Base-by-base conservation (phyloP, 805 yeast species). In the Candida pini region DNA sequence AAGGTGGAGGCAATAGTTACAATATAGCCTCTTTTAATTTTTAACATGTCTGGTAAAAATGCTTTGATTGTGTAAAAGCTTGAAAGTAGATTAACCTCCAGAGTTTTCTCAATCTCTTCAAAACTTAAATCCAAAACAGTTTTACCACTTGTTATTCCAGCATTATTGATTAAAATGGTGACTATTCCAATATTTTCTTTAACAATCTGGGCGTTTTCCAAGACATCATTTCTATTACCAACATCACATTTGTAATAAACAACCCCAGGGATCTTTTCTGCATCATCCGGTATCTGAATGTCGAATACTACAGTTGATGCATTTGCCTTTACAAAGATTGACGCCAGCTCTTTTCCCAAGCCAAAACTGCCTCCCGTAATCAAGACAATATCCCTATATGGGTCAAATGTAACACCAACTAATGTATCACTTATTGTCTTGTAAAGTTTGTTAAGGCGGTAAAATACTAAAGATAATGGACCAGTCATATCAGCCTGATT, bases 361-460 rank as follows among this genome's bases (percentile, higher is more conserved):
- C 97, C 97, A 0, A 76, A 63, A 4, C 73, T 54, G 0, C 97
- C 97, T 0, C 97, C 97, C 0, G 97, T 89, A 15, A 90, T 63
- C 4, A 88, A 58, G 0, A 78, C 81, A 9, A 81, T 64, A 49
- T 85, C 95, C 9, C 64, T 57, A 17, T 51, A 55, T 0, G 74
- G 71, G 25, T 76, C 80, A 40, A 71, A 69, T 9, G 60, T 62
- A 36, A 67, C 70, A 1, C 85, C 85, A 15, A 77, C 53, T 1
- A 74, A 19, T 3, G 56, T 27, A 18, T 66, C 62, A 0, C 76
- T 62, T 4, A 60, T 31, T 4, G 45, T 42, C 18, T 64, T 47
- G 14, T 62, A 43, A 2, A 47, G 26, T 25, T 41, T 45, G 37
- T 60, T 57, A 6, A 50, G 35, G 6, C 47, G 42, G 32, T 57